Evolutionary conservation across 1,139 yeast species (phyloP).

Genomic region (Geotrichum citri-aurantii): DNA sequence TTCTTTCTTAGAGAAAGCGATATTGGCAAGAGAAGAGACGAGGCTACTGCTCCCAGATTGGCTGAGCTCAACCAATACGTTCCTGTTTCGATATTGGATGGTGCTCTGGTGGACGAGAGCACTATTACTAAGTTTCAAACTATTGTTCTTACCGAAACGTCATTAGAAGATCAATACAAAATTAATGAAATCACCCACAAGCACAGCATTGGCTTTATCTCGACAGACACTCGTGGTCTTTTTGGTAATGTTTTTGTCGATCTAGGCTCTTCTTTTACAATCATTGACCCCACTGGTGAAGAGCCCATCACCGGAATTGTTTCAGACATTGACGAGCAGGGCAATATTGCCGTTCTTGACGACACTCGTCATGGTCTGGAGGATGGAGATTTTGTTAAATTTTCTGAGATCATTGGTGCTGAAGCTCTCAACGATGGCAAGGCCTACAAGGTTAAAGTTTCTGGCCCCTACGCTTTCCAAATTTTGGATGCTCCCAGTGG

Average conservation of each 20-base stretch:
- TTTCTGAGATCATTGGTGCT: conserved; percentile 77
- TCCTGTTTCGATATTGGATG: conserved; percentile 66
- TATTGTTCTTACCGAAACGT: conserved; percentile 72
- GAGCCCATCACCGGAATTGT: conserved; percentile 84
- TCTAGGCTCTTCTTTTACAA: conserved; percentile 73
- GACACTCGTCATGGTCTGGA: conserved; percentile 90
- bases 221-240: conserved; percentile 79
- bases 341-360: conserved; percentile 87
- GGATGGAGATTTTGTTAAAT: conserved; percentile 86
- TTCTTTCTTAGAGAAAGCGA: conserved; percentile 71
- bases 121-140: conserved; percentile 60
- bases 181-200: conserved; percentile 72
- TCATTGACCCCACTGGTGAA: conserved; percentile 85
- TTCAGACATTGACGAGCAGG: conserved; percentile 81
- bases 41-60: conserved; percentile 56
- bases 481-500: conserved; percentile 46
- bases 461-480: conserved; percentile 90
- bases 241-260: conserved; percentile 89
- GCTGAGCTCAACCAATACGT: conserved; percentile 86
- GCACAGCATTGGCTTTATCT: conserved; percentile 68
- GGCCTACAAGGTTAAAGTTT: conserved; percentile 70
- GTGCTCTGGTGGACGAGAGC: conserved; percentile 42
- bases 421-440: conserved; percentile 60
- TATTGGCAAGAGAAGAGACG: conserved; percentile 73
- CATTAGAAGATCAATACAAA: conserved; percentile 67